These are phyloP conservation scores for Phialophora verrucosa DNA, from an alignment of 2,329 filamentous ascomycete genomes.

Conservation along the genomic window DNA sequence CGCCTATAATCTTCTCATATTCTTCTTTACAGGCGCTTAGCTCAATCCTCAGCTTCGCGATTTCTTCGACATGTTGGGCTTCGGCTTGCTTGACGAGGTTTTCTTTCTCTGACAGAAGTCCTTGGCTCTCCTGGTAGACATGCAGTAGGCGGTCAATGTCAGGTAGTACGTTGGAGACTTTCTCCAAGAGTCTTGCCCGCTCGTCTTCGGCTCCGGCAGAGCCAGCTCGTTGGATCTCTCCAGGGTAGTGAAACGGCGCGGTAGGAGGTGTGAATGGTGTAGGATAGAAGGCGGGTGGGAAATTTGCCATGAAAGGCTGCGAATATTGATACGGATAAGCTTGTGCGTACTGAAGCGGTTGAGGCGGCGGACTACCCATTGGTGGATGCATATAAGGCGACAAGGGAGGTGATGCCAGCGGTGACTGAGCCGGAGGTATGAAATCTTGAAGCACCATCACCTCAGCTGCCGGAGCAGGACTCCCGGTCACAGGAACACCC, in stretches of 20 bases:
- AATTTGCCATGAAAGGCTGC: constrained; percentile 20
- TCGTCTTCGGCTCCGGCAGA: constrained; percentile 32
- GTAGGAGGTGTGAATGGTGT: constrained; percentile 21
- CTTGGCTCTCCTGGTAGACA: constrained; percentile 59
- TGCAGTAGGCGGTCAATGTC: constrained; percentile 52
- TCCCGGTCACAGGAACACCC: constrained; percentile 47
- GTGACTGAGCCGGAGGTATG: constrained; percentile 17
- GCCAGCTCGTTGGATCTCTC: constrained; percentile 24
- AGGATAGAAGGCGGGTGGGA: constrained; percentile 26
- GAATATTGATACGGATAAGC: constrained; percentile 29
- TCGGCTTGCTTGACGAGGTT: constrained; percentile 57
- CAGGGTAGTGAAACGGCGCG: constrained; percentile 12
- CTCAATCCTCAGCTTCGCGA: constrained; percentile 58
- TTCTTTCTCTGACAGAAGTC: constrained; percentile 56
- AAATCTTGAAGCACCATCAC: constrained; percentile 8
- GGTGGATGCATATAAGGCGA: constrained; percentile 33
- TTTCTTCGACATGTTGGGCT: constrained; percentile 54
- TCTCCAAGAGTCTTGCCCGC: constrained; percentile 37
- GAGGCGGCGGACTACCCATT: constrained; percentile 29
- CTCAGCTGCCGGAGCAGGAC: constrained; percentile 28
- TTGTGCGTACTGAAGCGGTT: constrained; percentile 17
- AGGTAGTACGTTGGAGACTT: constrained; percentile 55
- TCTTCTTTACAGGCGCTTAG: constrained; percentile 54
- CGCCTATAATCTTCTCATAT: constrained; percentile 43
- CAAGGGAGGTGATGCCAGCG: constrained; percentile 29